Evolutionary conservation across 129 eudicot genomes (phyloP).

Genomic region (Tagetes patula): DNA sequence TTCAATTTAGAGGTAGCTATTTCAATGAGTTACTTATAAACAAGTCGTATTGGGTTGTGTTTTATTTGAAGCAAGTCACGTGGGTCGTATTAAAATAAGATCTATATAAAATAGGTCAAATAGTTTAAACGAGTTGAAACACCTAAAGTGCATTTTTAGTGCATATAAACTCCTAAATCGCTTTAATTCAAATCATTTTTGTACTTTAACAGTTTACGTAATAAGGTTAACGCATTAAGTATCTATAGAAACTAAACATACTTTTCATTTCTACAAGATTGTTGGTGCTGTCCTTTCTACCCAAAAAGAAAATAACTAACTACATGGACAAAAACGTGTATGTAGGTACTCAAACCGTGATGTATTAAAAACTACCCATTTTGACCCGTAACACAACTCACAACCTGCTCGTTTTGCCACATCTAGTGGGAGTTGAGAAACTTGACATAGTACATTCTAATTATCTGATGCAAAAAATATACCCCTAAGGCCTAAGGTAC

Average conservation of each 20-base stretch:
- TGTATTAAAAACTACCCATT: not conserved
- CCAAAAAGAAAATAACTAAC: not conserved
- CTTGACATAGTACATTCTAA: slow-evolving; percentile 1
- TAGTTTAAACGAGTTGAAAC: not conserved
- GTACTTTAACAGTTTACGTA: not conserved
- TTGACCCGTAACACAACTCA: not conserved
- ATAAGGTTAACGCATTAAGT: not conserved
- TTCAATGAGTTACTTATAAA: not conserved
- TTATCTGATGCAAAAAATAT: slow-evolving; percentile 3
- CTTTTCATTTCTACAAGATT: too few relatives aligned
- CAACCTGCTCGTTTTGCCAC: not conserved
- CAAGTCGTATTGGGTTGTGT: not conserved
- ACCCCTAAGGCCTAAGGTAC: not conserved
- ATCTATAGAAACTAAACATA: not conserved
- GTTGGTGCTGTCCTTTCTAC: too few relatives aligned
- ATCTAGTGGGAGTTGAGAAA: not conserved
- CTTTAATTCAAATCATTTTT: not conserved
- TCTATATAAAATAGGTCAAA: not conserved
- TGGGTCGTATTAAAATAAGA: not conserved
- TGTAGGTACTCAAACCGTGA: not conserved
- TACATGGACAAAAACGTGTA: not conserved
- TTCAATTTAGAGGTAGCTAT: not conserved
- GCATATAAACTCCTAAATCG: not conserved
- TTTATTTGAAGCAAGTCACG: not conserved
- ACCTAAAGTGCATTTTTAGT: not conserved